Percentiles rank a stretch among this genome's conserved stretches.
Evolutionary conservation across 441 rosid species (phyloP).

Genomic region (Hura crepitans): DNA sequence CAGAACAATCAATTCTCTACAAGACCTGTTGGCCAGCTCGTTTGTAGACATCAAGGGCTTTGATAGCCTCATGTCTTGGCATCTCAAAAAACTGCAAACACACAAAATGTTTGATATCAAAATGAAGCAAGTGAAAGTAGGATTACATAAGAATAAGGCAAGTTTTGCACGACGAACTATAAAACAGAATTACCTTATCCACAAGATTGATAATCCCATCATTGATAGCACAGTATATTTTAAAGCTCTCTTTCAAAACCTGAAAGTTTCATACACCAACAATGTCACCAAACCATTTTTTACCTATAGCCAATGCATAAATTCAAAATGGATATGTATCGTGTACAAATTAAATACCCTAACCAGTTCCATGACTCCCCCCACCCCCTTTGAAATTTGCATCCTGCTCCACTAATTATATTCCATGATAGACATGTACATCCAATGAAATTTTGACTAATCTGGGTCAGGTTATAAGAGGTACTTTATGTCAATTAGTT

Average conservation of each 20-base stretch:
- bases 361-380: not conserved
- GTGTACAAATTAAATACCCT: not conserved
- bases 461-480: not conserved
- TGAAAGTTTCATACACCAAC: conserved; percentile 33
- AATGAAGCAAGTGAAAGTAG: conserved; percentile 7
- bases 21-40: conserved; percentile 96
- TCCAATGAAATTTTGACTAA: not conserved
- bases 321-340: not conserved
- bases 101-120: conserved; percentile 15
- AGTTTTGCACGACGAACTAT: conserved; percentile 2
- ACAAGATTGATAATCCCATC: conserved; percentile 98
- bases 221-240: conserved; percentile 87
- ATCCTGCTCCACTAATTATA: not conserved
- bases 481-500: not conserved
- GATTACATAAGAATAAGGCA: conserved; percentile 1
- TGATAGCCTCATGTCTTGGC: conserved; percentile 97
- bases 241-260: conserved; percentile 97
- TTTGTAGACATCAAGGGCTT: conserved; percentile 84
- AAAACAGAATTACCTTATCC: conserved; percentile 68
- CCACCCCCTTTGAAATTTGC: not conserved
- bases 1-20: conserved; percentile 1
- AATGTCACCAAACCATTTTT: conserved; percentile 14
- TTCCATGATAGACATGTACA: not conserved
- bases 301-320: not conserved
- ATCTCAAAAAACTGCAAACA: conserved; percentile 90